Base-by-base conservation (phyloP, 805 yeast species). In the Wickerhamiella musiphila region DNA sequence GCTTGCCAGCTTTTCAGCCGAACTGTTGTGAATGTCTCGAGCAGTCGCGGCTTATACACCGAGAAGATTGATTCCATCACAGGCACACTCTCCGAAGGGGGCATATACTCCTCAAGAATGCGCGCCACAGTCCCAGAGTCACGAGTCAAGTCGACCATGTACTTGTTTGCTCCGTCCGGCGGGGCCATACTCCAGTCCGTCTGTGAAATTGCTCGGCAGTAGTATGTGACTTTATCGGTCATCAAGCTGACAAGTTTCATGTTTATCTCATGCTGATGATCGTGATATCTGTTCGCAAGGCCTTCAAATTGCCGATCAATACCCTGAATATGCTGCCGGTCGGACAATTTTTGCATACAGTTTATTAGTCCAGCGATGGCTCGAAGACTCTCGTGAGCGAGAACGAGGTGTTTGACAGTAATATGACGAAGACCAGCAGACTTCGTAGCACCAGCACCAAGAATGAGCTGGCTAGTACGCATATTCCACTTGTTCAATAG, bases 371-470 rank as follows among this genome's bases (percentile, higher is more conserved):
- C 42, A 14, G 65, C 51, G 16, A 73, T 50, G 19, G 62, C 56
- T 34, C 70, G 69, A 19, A 77, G 56, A n/a, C 72, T 58, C 45
- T 77, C 81, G 4, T 74, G 68, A 23, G 78, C 68, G 24, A 76
- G 58, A 1, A 82, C 73, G 31, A 77, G 48, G 49, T 77, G 79
- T 41, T 71, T 72, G 2, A 82, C 74, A 3, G 79, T 72, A 31
- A 78, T 76, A 45, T 76, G 83, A 40, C 66, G 70, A 31, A 77
- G 56, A 0, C 79, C 82, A 0, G 86, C 50, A 1, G 83, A 68
- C 40, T 70, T 54, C 2, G 78, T 74, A 1, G 86, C 86, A 26
- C 78, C 79, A 1, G 84, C 82, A 27, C 73, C 76, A 23, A 78
- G 54, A 24, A 78, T 72, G 4, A 78, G 66, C 38, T 68, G 68